Evolutionary conservation across 176 grass and related monocot species (phyloP), one percentile per base, ranked within the genome.

Genomic region (Triticum dicoccoides): DNA sequence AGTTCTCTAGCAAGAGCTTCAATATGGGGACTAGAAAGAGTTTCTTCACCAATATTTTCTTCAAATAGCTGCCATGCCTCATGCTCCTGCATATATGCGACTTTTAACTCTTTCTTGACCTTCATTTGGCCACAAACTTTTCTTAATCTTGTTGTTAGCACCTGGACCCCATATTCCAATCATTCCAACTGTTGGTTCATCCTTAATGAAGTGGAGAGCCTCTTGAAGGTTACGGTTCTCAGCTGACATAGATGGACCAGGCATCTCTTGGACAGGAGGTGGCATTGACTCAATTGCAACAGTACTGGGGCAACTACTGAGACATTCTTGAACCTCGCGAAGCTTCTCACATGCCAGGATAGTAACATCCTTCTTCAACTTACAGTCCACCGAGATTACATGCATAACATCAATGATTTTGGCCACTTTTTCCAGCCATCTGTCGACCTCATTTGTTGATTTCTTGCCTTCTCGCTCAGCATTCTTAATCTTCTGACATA

Each of bases 71-170:
- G 20, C 79, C 79, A 86, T 24, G 87, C 83, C 21, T 65, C 64
- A 5, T 67, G 32, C 32, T 75, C 30, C 3, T 65, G 33, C 54
- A 92, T 41, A 65, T 52, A 80, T 5, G 82, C 20, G 0, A 92
- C 51, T 72, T 70, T 75, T 41, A 92, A 24, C 20, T 23, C 34
- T 66, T 56, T 80, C 3, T 33, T 23, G 4, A 72, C 79, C 21
- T 82, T 33, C 90, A 92, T 92, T 15, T 71, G 11, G 8, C 79
- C 39, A 58, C 87, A 89, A 6, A 89, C 66, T 12, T 66, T n/a
- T 14, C 21, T n/a, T n/a, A 34, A 61, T 45, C 90, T 52, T 24
- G 90, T 89, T 13, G 90, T 83, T 5, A 92, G 71, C 42, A 89
- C 81, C 73, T 5, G 39, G 24, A 39, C 87, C 87, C 52, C 39